phyloP scores from a whole-genome alignment of 345 rosid species.

The Sonneratia caseolaris region DNA sequence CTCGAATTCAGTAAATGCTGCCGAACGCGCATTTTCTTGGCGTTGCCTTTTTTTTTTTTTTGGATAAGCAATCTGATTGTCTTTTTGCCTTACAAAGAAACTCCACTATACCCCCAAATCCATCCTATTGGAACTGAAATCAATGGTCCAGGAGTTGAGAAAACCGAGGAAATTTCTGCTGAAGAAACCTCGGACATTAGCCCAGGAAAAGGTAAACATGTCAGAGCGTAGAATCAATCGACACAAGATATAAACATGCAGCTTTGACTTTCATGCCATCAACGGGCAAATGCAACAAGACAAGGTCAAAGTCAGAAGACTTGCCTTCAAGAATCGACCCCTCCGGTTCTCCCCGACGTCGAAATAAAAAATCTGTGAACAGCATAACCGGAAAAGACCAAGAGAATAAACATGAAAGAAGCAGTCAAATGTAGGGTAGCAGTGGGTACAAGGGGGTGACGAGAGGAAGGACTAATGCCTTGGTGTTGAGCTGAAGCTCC shows the following conservation, averaged over 20 bases:
- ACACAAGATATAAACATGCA: neutral
- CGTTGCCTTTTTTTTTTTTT: neutral
- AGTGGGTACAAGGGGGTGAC: neutral
- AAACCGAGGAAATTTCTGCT: neutral
- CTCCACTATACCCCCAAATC: neutral
- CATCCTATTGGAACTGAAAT: neutral
- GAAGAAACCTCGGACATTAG: neutral
- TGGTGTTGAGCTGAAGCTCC: conserved; percentile 95
- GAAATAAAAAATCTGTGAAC: conserved; percentile 73
- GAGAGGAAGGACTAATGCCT: conserved; percentile 23
- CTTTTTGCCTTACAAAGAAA: conserved; percentile 1
- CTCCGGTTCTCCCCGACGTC: conserved; percentile 95
- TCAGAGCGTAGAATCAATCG: neutral
- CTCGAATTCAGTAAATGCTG: neutral
- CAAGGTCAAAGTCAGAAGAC: neutral
- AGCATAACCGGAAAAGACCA: neutral
- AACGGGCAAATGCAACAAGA: neutral
- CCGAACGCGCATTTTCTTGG: neutral
- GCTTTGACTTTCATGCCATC: neutral
- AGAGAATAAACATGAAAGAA: neutral
- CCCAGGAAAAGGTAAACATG: neutral
- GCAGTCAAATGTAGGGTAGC: neutral
- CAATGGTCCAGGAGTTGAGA: neutral
- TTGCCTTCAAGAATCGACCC: conserved; percentile 92
- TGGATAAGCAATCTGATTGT: neutral